Evolutionary conservation across 202 grass and related monocot species (phyloP), one percentile per base, ranked within the genome.

Genomic region (Musa balbisiana): DNA sequence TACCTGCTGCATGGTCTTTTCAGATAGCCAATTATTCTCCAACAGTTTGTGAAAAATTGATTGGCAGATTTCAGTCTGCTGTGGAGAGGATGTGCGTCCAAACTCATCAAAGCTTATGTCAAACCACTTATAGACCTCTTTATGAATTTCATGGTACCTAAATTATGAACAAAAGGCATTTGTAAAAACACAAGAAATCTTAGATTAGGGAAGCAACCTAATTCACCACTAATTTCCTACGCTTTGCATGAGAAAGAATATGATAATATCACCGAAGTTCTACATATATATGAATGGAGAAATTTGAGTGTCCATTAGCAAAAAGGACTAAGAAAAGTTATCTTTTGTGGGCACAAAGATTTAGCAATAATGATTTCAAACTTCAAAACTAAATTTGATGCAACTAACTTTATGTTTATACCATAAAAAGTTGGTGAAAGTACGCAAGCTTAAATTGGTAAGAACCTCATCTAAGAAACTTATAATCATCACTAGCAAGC

Each of bases 71-170:
- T 90, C 87, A 72, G 95, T 99, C 76, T 99, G 91, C 79, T 92
- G 76, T 65, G 87, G 87, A 76, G 77, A 79, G 21, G 91, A 98
- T 9, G 91, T 98, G 24, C 89, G 84, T 14, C 94, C 94, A 88
- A 98, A 98, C 80, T 94, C 87, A 62, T 98, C 91, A 83, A 98
- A 98, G 69, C 92, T 94, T 73, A 98, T 98, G 77, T 94, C 82
- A 76, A 95, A 99, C 95, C 95, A 99, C 80, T 90, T 85, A 74
- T 99, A 99, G 66, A 99, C 87, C 73, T 95, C 91, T 14, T 66
- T 78, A 51, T 99, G 91, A 76, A 99, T 94, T 49, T 85, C 87
- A 87, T 99, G 87, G 29, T 99, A 99, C 84, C 95, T 95, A 56
- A 75, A 23, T 80, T 43, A 82, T 71, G 62, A 53, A 80, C 69